Evolutionary conservation across 345 rosid genomes (phyloP).

Genomic region (Eucalyptus tenuipes): DNA sequence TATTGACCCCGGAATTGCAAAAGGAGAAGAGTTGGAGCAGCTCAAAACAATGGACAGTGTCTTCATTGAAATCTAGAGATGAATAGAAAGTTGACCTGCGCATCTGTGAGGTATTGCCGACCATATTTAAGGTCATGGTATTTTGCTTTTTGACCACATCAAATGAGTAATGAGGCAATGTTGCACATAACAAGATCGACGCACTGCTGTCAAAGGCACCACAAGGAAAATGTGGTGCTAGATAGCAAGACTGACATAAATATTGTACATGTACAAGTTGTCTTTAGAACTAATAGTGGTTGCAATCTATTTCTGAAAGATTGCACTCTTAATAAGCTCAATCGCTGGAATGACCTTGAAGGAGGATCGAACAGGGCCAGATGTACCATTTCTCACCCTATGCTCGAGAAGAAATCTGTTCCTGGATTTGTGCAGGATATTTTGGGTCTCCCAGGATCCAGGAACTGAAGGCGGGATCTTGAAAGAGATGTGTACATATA

Average conservation of each 20-base stretch:
- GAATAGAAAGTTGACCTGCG: not conserved
- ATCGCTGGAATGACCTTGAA: not conserved
- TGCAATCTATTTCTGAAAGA: not conserved
- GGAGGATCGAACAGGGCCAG: not conserved
- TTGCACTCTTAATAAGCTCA: not conserved
- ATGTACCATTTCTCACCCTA: not conserved
- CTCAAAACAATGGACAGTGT: slow-evolving; percentile 54
- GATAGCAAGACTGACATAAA: not conserved
- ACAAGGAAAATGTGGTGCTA: not conserved
- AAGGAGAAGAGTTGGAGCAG: slow-evolving; percentile 57
- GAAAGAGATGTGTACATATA: not conserved
- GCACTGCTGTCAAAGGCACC: not conserved
- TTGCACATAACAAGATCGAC: not conserved
- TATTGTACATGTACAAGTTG: not conserved
- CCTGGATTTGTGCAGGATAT: not conserved
- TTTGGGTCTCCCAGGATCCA: not conserved
- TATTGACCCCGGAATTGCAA: slow-evolving; percentile 61
- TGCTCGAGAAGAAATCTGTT: not conserved
- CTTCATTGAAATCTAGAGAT: slow-evolving; percentile 35
- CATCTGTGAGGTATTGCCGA: not conserved
- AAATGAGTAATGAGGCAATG: not conserved
- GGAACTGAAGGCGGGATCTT: not conserved
- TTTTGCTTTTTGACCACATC: not conserved
- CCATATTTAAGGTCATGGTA: not conserved
- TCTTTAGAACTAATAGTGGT: not conserved